phyloP scores from a whole-genome alignment of 83 land plant species.

The Picea engelmannii region DNA sequence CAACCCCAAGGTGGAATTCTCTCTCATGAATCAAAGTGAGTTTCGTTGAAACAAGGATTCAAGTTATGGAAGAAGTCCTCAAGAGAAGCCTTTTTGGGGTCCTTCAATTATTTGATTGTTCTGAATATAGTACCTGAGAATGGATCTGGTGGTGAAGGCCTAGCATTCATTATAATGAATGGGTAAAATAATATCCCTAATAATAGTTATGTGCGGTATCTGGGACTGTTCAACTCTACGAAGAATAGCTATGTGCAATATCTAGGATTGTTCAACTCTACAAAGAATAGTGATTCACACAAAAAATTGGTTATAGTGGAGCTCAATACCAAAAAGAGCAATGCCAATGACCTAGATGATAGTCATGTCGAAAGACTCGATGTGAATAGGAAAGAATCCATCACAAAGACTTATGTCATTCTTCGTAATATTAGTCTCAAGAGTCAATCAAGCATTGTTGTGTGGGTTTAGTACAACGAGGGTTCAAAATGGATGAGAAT shows the following conservation, averaged over 20 bases:
- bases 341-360: conserved; percentile 38
- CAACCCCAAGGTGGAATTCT: neutral
- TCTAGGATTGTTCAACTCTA: conserved; percentile 40
- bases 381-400: conserved; percentile 42
- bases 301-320: conserved; percentile 55
- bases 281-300: conserved; percentile 23
- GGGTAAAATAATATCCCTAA: conserved; percentile 10
- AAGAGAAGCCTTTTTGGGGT: conserved; percentile 16
- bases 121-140: conserved; percentile 33
- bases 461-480: conserved; percentile 45
- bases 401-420: conserved; percentile 11
- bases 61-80: conserved; percentile 16
- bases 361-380: conserved; percentile 57
- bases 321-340: conserved; percentile 45
- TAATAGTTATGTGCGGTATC: conserved; percentile 27
- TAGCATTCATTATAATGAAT: conserved; percentile 48
- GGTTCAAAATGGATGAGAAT: conserved; percentile 7
- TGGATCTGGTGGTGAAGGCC: conserved; percentile 35
- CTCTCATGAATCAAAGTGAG: conserved; percentile 19
- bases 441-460: conserved; percentile 13
- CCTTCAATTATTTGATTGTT: conserved; percentile 42
- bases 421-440: conserved; percentile 25
- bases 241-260: neutral
- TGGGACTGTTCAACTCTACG: no score
- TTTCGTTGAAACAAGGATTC: conserved; percentile 17